Base-by-base conservation (phyloP, 805 yeast species). In the Yarrowia bubula region DNA sequence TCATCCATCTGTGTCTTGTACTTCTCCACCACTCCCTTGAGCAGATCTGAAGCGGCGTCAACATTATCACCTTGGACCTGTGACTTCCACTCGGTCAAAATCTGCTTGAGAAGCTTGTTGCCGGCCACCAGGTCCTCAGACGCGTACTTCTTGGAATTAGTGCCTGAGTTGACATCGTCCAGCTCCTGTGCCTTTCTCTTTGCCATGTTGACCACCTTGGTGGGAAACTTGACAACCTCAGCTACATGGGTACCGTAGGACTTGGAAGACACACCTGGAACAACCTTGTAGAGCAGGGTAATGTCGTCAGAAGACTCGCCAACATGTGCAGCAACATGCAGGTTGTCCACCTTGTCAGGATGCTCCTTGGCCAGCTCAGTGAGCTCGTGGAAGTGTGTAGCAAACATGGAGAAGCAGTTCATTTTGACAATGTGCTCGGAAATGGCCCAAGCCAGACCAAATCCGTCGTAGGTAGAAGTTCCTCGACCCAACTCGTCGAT, bases 241-340 rank as follows among this genome's bases (percentile, higher is more conserved):
- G 98, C 98, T 51, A 95, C 99, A 74, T 95, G 96, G 55, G 95
- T 92, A 76, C 99, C 99, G 77, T 95, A 95, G 0, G 98, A 92
- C 75, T 92, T 95, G 75, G 91, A 97, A 1, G 96, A 87, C 60
- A 92, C 85, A n/a, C 99, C 99, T 0, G 90, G 89, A 70, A 91
- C 97, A n/a, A 95, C 98, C 72, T 88, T 89, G 77, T 95, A 95
- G 70, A 95, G 79, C 66, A 95, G 80, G 0, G 98, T 92, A 69
- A 95, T 90, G 69, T 91, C 96, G 18, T 74, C 71, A 14, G 71
- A 73, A 17, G 69, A 67, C 43, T 82, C 81, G 62, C 86, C 90
- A 43, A 92, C 87, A 70, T 91, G 96, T 0, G 98, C 98, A 10
- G 90, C 95, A 51, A 95, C 99, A 71, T 95, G 97, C 70, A 91